A percentile compares a stretch with the other conserved stretches of the same genome.
Conservation (phyloP, 176 grass and related monocot species). For the Phyllostachys edulis region DNA sequence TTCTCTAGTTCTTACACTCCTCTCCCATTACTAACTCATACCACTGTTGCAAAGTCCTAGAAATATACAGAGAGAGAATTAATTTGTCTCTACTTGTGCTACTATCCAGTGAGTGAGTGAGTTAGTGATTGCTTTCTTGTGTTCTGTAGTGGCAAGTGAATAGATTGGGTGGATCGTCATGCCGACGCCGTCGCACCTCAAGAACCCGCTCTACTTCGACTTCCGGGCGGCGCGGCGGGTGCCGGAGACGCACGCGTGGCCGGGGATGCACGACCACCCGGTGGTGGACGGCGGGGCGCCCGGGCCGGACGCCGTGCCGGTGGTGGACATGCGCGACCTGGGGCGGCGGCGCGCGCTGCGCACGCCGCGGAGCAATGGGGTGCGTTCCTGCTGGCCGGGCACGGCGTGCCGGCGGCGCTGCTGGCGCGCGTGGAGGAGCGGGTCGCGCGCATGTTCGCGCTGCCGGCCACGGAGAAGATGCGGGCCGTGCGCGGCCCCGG, state of each 20-base stretch:
- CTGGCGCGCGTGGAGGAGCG: conserved; percentile 57
- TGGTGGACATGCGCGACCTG: conserved; percentile 54
- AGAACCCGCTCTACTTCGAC: conserved; percentile 50
- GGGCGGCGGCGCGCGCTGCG: conserved; percentile 12
- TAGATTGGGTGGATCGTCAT: neutral
- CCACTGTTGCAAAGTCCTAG: conserved; percentile 30
- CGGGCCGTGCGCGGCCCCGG: conserved; percentile 55
- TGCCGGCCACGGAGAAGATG: conserved; percentile 67
- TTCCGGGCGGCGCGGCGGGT: conserved; percentile 47
- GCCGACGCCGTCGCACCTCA: conserved; percentile 59
- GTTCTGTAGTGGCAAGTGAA: neutral
- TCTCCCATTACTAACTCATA: conserved; percentile 17
- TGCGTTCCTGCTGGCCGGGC: conserved; percentile 69
- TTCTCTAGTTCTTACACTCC: conserved; percentile 39
- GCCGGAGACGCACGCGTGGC: conserved; percentile 88
- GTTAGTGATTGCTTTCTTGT: neutral
- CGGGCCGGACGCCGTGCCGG: conserved; percentile 51
- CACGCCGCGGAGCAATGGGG: conserved; percentile 79
- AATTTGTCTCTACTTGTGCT: neutral
- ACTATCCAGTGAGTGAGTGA: neutral
- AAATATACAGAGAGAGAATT: neutral
- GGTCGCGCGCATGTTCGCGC: conserved; percentile 72
- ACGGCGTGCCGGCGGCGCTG: conserved; percentile 45
- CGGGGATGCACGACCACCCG: conserved; percentile 63
- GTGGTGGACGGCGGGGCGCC: conserved; percentile 41